Evolutionary conservation across 331 rosid genomes (phyloP), one percentile per base, ranked within the genome.

Genomic region (Spiraea crenata): DNA sequence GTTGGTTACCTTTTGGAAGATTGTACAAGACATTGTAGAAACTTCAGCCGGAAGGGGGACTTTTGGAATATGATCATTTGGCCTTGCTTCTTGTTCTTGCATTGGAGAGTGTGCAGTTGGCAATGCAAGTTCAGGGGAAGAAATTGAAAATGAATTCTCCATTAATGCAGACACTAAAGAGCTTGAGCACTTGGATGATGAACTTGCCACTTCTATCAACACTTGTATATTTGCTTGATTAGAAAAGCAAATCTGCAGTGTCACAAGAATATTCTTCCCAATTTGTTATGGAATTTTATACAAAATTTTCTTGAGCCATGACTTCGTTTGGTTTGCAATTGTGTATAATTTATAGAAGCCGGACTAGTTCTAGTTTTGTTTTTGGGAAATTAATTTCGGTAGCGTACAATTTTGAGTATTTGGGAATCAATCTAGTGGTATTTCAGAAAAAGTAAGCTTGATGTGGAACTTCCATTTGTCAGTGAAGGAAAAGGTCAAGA

Each of bases 1-100:
- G 46, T 42, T 8, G 4, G 13, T 9, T 74, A 85, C 87, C 85
- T 80, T 85, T 72, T 80, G 85, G 74, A 82, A 61, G 71, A 58
- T 80, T 20, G 83, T 75, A 54, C 31, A 25, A 25, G 31, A 1
- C 31, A 25, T 25, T 25, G 82, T 72, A 75, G 67, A 55, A 59
- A 54, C 37, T 44, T 77, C 49, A 67, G 74, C 58, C 42, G 58
- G 42, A 72, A 4, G 19, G 2, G 47, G 19, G 70, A 17, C 6
- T 59, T 71, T 59, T 51, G 13, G 67, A 38, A 9, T 12, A 34
- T 41, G 60, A 34, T 51, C 31, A 25, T 2, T 25, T 25, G 31
- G 2, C 31, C 31, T 60, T 4, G 52, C 57, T 31, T 74, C 61
- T 55, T 57, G 64, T 80, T 66, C 87, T 76, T 55, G 76, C 57